These are phyloP conservation scores for Aspergillus transmontanensis DNA, from an alignment of 2,329 filamentous ascomycete species.

Conservation along the genomic window DNA sequence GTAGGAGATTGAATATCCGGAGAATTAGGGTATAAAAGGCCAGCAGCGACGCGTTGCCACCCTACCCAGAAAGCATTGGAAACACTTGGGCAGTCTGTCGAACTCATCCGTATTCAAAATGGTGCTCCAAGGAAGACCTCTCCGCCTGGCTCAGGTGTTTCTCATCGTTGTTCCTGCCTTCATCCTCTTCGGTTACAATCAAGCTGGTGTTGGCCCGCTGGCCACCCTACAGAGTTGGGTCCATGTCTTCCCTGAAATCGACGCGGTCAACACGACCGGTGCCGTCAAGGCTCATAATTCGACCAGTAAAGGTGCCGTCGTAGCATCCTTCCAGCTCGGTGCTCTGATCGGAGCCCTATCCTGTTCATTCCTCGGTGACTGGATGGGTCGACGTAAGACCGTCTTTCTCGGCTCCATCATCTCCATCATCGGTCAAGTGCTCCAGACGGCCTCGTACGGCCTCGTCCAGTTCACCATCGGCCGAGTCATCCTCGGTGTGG, in stretches of 20 bases:
- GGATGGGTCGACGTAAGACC: slow-evolving; percentile 50
- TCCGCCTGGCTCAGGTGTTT: slow-evolving; percentile 24
- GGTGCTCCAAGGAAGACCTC: slow-evolving; percentile 11
- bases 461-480: slow-evolving; percentile 52
- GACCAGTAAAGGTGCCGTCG: slow-evolving; percentile 30
- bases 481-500: slow-evolving; percentile 52
- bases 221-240: slow-evolving; percentile 37
- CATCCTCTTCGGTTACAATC: slow-evolving; percentile 31
- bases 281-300: slow-evolving; percentile 22
- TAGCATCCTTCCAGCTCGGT: slow-evolving; percentile 26
- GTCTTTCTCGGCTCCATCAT: slow-evolving; percentile 48
- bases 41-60: not conserved
- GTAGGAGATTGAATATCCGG: not conserved
- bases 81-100: not conserved
- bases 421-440: slow-evolving; percentile 26
- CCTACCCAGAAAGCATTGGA: not conserved
- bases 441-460: slow-evolving; percentile 49
- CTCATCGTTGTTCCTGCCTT: slow-evolving; percentile 29
- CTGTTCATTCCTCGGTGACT: slow-evolving; percentile 41
- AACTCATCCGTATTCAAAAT: not conserved
- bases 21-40: not conserved
- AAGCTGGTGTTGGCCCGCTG: slow-evolving; percentile 26
- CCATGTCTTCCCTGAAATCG: slow-evolving; percentile 56
- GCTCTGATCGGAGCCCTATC: slow-evolving; percentile 26
- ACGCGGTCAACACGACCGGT: slow-evolving; percentile 44